Conservation (phyloP, 2,329 filamentous ascomycete genomes). For the Drechslerella dactyloides region DNA sequence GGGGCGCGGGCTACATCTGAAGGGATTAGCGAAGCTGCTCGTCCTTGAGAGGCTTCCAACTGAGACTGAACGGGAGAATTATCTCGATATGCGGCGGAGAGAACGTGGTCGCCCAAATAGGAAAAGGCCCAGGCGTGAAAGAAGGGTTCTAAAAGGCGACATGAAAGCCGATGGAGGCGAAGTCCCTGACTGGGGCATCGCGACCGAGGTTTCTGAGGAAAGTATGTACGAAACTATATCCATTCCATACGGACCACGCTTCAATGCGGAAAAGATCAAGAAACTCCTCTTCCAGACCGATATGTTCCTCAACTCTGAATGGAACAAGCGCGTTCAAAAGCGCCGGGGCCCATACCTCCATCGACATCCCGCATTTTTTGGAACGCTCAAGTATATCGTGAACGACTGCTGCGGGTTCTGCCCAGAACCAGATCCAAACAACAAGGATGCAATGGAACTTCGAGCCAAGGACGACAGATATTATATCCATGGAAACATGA, state of each 20-base stretch:
- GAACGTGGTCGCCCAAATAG: constrained; percentile 73
- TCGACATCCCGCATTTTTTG: constrained; percentile 80
- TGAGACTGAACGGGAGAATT: constrained; percentile 70
- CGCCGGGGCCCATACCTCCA: constrained; percentile 66
- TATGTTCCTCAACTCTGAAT: constrained; percentile 85
- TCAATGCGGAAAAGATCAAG: constrained; percentile 75
- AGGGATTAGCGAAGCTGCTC: constrained; percentile 77
- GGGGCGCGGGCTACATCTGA: constrained; percentile 65
- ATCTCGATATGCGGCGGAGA: constrained; percentile 70
- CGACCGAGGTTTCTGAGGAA: constrained; percentile 69
- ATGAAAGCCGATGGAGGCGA: constrained; percentile 70
- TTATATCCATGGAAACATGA: constrained; percentile 67
- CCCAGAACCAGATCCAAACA: constrained; percentile 66
- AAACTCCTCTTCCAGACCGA: constrained; percentile 82
- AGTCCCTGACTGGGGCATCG: constrained; percentile 72
- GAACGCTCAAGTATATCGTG: constrained; percentile 74
- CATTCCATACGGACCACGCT: constrained; percentile 65
- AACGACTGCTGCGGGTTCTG: constrained; percentile 82
- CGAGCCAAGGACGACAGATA: constrained; percentile 75
- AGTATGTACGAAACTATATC: constrained; percentile 80
- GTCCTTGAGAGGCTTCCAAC: constrained; percentile 80
- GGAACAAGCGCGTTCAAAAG: constrained; percentile 72
- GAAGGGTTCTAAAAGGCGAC: constrained; percentile 67
- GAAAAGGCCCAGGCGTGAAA: constrained; percentile 21
- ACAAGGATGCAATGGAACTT: constrained; percentile 73